Base-by-base conservation (phyloP, 257 asterid species). In the Primulina eburnea region DNA sequence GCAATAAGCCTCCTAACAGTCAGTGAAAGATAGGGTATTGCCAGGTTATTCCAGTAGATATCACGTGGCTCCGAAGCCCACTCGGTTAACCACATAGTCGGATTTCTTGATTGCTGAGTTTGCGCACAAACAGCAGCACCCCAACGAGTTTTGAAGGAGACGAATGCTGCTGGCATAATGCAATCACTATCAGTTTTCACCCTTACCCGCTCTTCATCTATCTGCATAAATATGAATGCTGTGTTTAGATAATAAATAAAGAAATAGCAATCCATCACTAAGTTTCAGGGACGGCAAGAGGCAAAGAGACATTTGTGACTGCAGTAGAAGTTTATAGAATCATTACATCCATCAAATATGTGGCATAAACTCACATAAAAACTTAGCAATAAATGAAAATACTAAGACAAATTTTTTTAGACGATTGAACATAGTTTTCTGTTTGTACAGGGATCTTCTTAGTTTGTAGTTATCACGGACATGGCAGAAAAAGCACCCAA, bases 41-140 rank as follows among this genome's bases (percentile, higher is more conserved):
- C 95, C 68, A 92, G 83, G 74, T 89, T 92, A 62, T 78, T 73
- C 98, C 98, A 92, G 70, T 79, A 92, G 60, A 92, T 82, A 35
- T 92, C 98, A 37, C 95, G 92, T 24, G 97, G 97, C 80, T 92
- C 97, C 29, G 97, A 69, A 53, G 96, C 96, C 97, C 97, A 92
- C 69, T 86, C 96, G 17, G 98, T 92, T 69, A 92, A 75, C 98
- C 98, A 92, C 75, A 81, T 16, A 26, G 98, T 92, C 1, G 98
- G 98, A 64, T 92, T 86, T 84, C 92, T 82, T 20, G 95, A 80
- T 79, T 88, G 96, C 67, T 85, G 90, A 60, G 98, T 92, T 80
- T 92, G 98, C 30, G 98, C 98, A 74, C 94, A 86, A 76, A 89
- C 96, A 69, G 96, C 96, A 67, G 98, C 96, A 59, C 85, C 96